phyloP scores from a whole-genome alignment of 2,329 filamentous ascomycete species.

The Ascochyta rabiei region DNA sequence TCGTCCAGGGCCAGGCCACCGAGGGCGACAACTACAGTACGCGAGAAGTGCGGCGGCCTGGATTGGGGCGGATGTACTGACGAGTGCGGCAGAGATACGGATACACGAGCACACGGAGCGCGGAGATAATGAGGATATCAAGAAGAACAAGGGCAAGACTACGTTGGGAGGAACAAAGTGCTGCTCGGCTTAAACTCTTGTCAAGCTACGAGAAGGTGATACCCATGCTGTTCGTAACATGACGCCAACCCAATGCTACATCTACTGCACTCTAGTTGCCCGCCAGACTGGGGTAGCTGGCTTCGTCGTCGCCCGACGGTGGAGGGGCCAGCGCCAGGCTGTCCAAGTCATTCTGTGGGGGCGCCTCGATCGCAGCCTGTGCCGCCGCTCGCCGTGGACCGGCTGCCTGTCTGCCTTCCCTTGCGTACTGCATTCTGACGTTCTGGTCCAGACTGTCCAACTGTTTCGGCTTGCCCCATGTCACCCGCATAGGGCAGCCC shows the following conservation, averaged over 20 bases:
- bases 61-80: conserved; percentile 20
- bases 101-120: conserved; percentile 93
- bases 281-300: conserved; percentile 83
- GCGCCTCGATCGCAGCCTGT: conserved; percentile 51
- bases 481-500: conserved; percentile 85
- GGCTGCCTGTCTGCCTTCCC: conserved; percentile 66
- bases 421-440: conserved; percentile 78
- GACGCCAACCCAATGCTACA: conserved; percentile 37
- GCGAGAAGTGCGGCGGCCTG: conserved; percentile 37
- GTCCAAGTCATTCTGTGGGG: conserved; percentile 51
- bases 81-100: conserved; percentile 66
- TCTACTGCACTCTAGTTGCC: conserved; percentile 66
- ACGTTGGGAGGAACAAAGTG: conserved; percentile 47
- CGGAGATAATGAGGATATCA: conserved; percentile 91
- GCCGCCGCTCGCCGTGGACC: conserved; percentile 37
- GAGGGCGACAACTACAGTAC: conserved; percentile 65
- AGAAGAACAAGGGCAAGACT: conserved; percentile 59
- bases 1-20: conserved; percentile 77
- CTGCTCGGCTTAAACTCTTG: conserved; percentile 46
- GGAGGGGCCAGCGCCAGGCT: conserved; percentile 70
- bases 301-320: conserved; percentile 77
- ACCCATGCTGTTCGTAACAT: conserved; percentile 35
- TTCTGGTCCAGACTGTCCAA: conserved; percentile 91
- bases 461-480: conserved; percentile 92
- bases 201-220: conserved; percentile 36